Base-by-base conservation (phyloP, 352 stramenopile species). In the Globisporangium sylvaticum region DNA sequence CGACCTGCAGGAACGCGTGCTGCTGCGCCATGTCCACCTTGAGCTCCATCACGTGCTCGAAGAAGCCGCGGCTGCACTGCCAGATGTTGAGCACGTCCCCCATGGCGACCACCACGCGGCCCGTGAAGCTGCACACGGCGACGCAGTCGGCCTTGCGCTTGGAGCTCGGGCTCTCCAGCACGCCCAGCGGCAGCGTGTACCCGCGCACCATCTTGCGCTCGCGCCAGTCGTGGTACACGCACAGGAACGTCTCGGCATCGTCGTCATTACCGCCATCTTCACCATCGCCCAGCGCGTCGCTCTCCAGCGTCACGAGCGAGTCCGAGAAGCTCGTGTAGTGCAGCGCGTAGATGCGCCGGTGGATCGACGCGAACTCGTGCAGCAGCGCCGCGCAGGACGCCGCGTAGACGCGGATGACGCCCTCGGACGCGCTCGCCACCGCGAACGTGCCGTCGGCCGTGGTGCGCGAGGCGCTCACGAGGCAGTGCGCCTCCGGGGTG, bases 41-140 rank as follows among this genome's bases (percentile, higher is more conserved):
- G 34, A 95, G 76, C 69, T 95, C 87, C 78, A 95, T 87, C n/a
- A 95, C 84, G 65, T 95, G 87, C 77, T 95, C 85, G 61, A 95
- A 95, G 69, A 95, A 92, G 56, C 85, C 85, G 48, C 75, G 80
- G 58, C 85, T 92, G 66, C 85, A 94, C 65, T 95, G 87, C 87
- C 87, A 95, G 20, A 95, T 84, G 64, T 95, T 95, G 50, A 95
- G 64, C 31, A 90, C 76, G 9, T 79, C 77, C 20, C 85, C 83
- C 80, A 90, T 93, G 4, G 83, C 85, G 6, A 95, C 80, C 9
- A 84, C 81, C 1, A 95, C 86, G 39, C 87, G 81, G 0, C 87
- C 87, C 8, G 87, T 92, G 69, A 91, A 92, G 78, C 83, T 92
- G 70, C 87, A 95, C 1, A 95, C 87, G 14, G 84, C 84, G 14